Conservation (phyloP, 371 early-diverging fungal species). For the Mucor sp. region DNA sequence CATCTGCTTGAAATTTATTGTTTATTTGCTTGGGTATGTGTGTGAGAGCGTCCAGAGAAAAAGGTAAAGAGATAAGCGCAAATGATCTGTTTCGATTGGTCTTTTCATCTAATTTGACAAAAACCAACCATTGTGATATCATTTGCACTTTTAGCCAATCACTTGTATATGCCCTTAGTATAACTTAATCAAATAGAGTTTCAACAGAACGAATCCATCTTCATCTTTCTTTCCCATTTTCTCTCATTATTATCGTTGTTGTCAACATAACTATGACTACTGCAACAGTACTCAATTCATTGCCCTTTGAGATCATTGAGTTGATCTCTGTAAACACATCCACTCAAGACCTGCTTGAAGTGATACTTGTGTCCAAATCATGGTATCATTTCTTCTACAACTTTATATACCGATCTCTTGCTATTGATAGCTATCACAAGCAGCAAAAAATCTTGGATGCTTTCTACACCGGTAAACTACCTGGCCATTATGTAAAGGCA, state of each 20-base stretch:
- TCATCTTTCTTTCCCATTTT: neutral
- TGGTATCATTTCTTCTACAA: constrained; percentile 14
- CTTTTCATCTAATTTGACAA: neutral
- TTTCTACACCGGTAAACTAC: constrained; percentile 4
- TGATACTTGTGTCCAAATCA: constrained; percentile 17
- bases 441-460: neutral
- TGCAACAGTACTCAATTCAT: neutral
- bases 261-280: neutral
- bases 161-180: neutral
- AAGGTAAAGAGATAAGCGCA: neutral
- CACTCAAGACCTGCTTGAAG: constrained; percentile 9
- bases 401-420: constrained; percentile 7
- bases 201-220: neutral
- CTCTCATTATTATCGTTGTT: neutral
- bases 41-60: neutral
- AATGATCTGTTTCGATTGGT: neutral
- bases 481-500: constrained; percentile 8
- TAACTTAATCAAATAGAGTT: neutral
- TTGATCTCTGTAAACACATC: constrained; percentile 5
- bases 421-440: constrained; percentile 1
- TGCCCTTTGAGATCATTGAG: constrained; percentile 19
- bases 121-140: neutral
- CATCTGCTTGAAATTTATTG: neutral
- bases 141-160: neutral
- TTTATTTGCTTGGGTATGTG: neutral